phyloP scores from a whole-genome alignment of 306 rosid genomes.

The Gillenia trifoliata region DNA sequence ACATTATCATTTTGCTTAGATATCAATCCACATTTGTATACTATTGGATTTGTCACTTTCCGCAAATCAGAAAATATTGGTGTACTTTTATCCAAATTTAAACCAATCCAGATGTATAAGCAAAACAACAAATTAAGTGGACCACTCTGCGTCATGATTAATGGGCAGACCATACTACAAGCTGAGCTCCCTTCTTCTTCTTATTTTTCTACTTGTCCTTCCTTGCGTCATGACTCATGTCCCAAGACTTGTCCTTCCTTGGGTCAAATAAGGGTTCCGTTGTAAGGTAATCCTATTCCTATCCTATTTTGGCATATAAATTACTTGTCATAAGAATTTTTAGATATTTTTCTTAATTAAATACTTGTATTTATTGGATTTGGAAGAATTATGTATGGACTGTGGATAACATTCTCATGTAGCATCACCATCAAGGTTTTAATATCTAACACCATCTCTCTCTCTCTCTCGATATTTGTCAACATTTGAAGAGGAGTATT shows the following conservation, averaged over 20 bases:
- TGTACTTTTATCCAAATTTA: neutral
- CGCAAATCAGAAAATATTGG: constrained; percentile 2
- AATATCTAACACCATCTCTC: neutral
- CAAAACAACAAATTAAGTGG: constrained; percentile 7
- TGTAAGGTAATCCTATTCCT: neutral
- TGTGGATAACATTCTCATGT: neutral
- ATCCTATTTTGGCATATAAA: neutral
- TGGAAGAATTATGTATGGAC: neutral
- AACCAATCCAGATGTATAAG: constrained; percentile 6
- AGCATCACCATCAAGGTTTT: neutral
- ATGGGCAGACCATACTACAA: neutral
- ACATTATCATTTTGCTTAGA: constrained; percentile 15
- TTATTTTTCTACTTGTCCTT: too few species aligned
- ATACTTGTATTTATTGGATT: neutral
- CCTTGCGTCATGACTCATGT: too few species aligned
- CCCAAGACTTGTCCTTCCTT: too few species aligned
- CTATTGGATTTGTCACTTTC: constrained; percentile 6
- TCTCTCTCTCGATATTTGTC: too few species aligned
- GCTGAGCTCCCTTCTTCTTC: neutral
- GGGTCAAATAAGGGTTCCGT: too few species aligned
- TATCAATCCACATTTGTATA: neutral
- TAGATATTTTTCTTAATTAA: neutral
- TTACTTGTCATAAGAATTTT: neutral
- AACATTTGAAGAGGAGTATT: too few species aligned
- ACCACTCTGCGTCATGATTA: constrained; percentile 1